Evolutionary conservation across 176 grass and related monocot species (phyloP), one percentile per base, ranked within the genome.

Genomic region (Avena sativa): DNA sequence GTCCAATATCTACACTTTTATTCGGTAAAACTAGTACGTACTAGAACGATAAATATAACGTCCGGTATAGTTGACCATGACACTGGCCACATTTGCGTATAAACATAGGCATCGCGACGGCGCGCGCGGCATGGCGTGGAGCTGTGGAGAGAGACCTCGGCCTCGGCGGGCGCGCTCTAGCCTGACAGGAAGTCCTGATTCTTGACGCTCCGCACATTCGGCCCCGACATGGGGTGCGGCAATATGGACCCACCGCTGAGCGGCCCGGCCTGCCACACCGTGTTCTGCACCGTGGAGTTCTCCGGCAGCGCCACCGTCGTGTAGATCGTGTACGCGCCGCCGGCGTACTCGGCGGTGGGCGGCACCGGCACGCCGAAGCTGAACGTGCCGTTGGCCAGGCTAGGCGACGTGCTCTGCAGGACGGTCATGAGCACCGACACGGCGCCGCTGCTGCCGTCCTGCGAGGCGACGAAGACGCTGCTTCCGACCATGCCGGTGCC

Each of bases 231-330:
- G 0, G 21, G 59, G 87, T 98, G 96, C 55, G 43, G 11, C 40
- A 16, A 6, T 26, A 95, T 84, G 17, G 59, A 4, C 2, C 89
- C 89, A 5, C 12, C 80, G 16, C 28, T 84, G 79, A 88, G 12
- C 57, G 56, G 59, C 4, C 93, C 94, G 8, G 84, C 66, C 79
- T 98, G 96, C 96, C 96, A 98, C 82, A 94, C 93, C 38, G 71
- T 91, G 88, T 90, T 93, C 84, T 90, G 92, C 73, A 2, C 14
- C 44, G 96, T 94, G 12, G 6, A 5, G 71, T 91, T 98, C 52
- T 50, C 59, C 0, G 93, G 96, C 34, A 96, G 87, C 71, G 58
- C 71, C 84, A 98, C 19, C 43, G 90, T 94, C 0, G 63, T 85
- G 82, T 93, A 98, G 40, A 98, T 89, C 1, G 90, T 94, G 90